Conservation (phyloP, 805 yeast genomes). For the Myxozyma lipomycoides region DNA sequence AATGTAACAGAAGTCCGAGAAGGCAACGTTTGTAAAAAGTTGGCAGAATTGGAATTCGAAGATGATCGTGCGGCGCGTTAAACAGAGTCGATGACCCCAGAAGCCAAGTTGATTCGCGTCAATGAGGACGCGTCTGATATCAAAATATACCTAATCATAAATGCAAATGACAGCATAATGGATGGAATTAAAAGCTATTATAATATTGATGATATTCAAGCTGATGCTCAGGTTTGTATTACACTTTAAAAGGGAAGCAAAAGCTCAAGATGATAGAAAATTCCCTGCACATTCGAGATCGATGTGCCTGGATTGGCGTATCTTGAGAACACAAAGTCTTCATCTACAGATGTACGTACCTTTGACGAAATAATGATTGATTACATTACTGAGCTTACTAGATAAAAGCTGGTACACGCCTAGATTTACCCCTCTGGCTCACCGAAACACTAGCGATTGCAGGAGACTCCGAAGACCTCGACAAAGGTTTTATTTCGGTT, state of each 20-base stretch:
- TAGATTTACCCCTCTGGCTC: conserved; percentile 86
- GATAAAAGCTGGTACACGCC: conserved; percentile 54
- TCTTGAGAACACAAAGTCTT: conserved; percentile 44
- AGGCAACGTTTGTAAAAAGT: no score
- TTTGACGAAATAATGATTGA: no score
- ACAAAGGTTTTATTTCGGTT: conserved; percentile 52
- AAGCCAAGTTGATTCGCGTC: no score
- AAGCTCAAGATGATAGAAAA: conserved; percentile 46
- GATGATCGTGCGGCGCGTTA: no score
- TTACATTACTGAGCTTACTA: conserved; percentile 28
- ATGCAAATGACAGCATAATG: neutral
- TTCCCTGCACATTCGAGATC: conserved; percentile 75
- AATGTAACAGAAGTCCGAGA: no score
- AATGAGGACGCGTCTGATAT: no score
- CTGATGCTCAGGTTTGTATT: conserved; percentile 37
- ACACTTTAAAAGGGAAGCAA: neutral
- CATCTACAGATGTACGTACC: conserved; percentile 17
- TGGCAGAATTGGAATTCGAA: no score
- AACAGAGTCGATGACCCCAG: no score
- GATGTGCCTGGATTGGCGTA: conserved; percentile 86
- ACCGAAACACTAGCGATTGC: conserved; percentile 69
- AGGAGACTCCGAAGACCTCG: conserved; percentile 39
- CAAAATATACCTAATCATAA: no score
- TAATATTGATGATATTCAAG: conserved; percentile 31
- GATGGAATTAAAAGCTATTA: conserved; percentile 17